These are phyloP conservation scores for Cercophora samala DNA, from an alignment of 495 filamentous ascomycete genomes.

Conservation along the genomic window DNA sequence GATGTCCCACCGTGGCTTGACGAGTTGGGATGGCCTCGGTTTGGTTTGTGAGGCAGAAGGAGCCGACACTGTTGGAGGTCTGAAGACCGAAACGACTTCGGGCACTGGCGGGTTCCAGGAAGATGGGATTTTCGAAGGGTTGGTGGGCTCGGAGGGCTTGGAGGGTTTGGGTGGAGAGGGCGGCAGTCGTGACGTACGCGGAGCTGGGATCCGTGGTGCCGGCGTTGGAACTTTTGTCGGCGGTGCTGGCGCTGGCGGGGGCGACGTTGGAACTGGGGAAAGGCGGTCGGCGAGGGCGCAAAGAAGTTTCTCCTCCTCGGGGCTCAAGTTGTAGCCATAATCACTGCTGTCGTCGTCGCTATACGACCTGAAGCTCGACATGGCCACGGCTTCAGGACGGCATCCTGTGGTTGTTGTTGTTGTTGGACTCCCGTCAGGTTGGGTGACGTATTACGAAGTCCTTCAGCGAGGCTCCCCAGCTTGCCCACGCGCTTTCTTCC, in stretches of 20 bases:
- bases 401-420: slow-evolving; percentile 5
- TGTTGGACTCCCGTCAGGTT: too few species aligned
- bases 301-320: slow-evolving; percentile 53
- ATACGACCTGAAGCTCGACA: slow-evolving; percentile 22
- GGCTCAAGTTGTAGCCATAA: slow-evolving; percentile 70
- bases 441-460: not conserved
- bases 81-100: not conserved
- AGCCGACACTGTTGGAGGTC: not conserved
- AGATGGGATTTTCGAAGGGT: not conserved
- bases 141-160: not conserved
- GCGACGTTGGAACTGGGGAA: slow-evolving; percentile 4
- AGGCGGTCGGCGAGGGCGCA: slow-evolving; percentile 23
- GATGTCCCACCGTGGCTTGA: not conserved
- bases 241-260: slow-evolving; percentile 7
- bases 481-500: not conserved
- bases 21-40: not conserved
- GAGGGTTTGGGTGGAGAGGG: not conserved
- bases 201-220: not conserved
- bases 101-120: not conserved
- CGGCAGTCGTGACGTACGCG: not conserved
- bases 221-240: slow-evolving; percentile 7
- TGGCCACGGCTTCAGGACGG: slow-evolving; percentile 3
- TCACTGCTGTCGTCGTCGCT: slow-evolving; percentile 54
- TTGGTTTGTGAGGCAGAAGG: not conserved
- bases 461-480: not conserved